Evolutionary conservation across 345 rosid genomes (phyloP), one percentile per base, ranked within the genome.

Genomic region (Pugionium cornutum): DNA sequence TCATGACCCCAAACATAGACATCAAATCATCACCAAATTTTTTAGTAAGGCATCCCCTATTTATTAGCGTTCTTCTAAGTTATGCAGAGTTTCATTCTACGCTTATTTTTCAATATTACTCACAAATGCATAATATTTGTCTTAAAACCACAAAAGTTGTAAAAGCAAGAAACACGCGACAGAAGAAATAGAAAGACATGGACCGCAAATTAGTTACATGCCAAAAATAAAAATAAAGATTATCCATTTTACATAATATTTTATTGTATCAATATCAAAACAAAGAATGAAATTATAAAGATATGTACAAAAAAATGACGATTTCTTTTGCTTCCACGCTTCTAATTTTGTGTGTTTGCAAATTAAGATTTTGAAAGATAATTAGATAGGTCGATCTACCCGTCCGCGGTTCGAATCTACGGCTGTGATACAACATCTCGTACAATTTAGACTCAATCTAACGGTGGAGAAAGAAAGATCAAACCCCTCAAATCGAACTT

Each of bases 341-440:
- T 68, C 48, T 6, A 59, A 40, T 59, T 18, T 18, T 18, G 18
- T 18, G 18, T 18, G 18, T 18, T 18, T 18, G 18, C 18, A 18
- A 18, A 18, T 18, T 18, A 18, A 18, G 18, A 18, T 18, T 18
- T 18, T 18, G 18, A 18, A 18, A 18, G 18, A 18, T 18, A 18
- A 18, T 18, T 18, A 18, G 18, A 36, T 53, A 70, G 36, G 68
- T 62, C 68, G 9, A 72, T 66, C 72, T 66, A 73, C 62, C 67
- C 18, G 66, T 59, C 66, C 49, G 66, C 49, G n/a, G 50, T 73
- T 59, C 31, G 28, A 65, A 72, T 65, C 76, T 27, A 72, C 61
- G 67, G 67, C 62, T 72, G 4, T 44, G 2, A 6, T 6, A 41
- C 2, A 54, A 51, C 7, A 58, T 69, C 75, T 69, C 75, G 69